A percentile compares a stretch with the other conserved stretches of the same genome.
These are phyloP conservation scores for Neurospora sp. DNA, from an alignment of 495 filamentous ascomycete genomes.

Conservation along the genomic window DNA sequence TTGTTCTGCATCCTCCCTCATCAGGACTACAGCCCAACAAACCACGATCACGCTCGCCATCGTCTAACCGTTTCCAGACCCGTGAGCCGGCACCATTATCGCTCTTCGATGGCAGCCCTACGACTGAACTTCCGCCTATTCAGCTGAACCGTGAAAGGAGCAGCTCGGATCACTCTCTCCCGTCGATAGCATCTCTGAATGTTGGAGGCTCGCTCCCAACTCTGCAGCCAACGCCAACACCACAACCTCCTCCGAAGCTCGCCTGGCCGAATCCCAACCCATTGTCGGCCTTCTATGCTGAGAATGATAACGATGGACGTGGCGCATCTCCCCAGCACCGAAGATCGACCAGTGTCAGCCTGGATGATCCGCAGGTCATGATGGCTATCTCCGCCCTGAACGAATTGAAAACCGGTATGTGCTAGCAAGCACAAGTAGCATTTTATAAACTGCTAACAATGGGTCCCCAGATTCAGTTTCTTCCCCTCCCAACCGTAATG, in stretches of 20 bases:
- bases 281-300: slow-evolving; percentile 41
- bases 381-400: slow-evolving; percentile 79
- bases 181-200: slow-evolving; percentile 34
- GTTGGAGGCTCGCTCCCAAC: slow-evolving; percentile 14
- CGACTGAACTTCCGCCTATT: slow-evolving; percentile 34
- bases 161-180: slow-evolving; percentile 17
- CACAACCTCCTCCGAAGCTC: slow-evolving; percentile 17
- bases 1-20: not conserved
- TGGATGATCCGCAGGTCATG: slow-evolving; percentile 75
- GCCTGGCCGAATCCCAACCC: slow-evolving; percentile 47
- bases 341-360: slow-evolving; percentile 47
- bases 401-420: slow-evolving; percentile 69
- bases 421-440: not conserved
- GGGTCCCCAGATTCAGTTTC: slow-evolving; percentile 40
- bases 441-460: slow-evolving; percentile 9
- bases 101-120: slow-evolving; percentile 22
- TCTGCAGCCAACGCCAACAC: slow-evolving; percentile 13
- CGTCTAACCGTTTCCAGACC: slow-evolving; percentile 17
- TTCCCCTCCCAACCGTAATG: slow-evolving; percentile 39
- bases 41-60: slow-evolving; percentile 14
- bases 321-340: slow-evolving; percentile 31
- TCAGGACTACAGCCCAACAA: slow-evolving; percentile 5
- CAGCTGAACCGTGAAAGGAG: slow-evolving; percentile 16
- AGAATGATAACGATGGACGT: slow-evolving; percentile 25
- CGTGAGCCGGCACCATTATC: slow-evolving; percentile 28